These are phyloP conservation scores for Gigaspora rosea DNA, from an alignment of 192 early-diverging fungal genomes.

Conservation along the genomic window DNA sequence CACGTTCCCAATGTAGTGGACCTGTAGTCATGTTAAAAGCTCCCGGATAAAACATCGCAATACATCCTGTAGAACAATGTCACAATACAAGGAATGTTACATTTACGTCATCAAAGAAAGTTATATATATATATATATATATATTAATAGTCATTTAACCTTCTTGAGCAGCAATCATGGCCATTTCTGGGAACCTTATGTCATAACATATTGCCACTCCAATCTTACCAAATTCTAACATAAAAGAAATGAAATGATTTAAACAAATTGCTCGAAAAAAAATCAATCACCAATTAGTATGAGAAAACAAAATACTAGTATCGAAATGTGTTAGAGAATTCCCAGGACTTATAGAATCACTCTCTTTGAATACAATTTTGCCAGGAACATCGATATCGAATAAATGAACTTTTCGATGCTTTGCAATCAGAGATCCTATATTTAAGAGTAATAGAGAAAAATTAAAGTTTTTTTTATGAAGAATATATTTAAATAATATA, in stretches of 20 bases:
- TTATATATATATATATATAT: neutral
- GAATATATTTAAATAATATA: neutral
- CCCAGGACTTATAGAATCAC: slow-evolving; percentile 81
- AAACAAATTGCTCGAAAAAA: neutral
- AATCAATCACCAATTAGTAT: neutral
- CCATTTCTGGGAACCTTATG: slow-evolving; percentile 92
- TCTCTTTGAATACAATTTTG: slow-evolving; percentile 89
- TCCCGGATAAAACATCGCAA: slow-evolving; percentile 96
- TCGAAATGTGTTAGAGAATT: slow-evolving; percentile 72
- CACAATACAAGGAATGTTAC: neutral
- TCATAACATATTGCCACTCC: slow-evolving; percentile 98
- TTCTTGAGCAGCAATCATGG: slow-evolving; percentile 87
- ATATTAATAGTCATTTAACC: slow-evolving; percentile 35
- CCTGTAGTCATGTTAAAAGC: slow-evolving; percentile 97
- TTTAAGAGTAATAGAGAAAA: neutral
- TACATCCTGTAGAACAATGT: slow-evolving; percentile 51
- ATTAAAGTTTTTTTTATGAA: neutral
- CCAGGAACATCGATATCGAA: slow-evolving; percentile 97
- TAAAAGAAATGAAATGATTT: neutral
- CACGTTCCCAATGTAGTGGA: slow-evolving; percentile 90
- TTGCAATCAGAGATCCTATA: slow-evolving; percentile 57
- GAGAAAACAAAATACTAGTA: slow-evolving; percentile 52
- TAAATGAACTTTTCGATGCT: slow-evolving; percentile 84
- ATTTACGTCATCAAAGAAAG: neutral
- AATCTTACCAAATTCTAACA: slow-evolving; percentile 74